Evolutionary conservation across 116 monocot species (phyloP), one percentile per base, ranked within the genome.

Genomic region (Papilionanthe hybrid): DNA sequence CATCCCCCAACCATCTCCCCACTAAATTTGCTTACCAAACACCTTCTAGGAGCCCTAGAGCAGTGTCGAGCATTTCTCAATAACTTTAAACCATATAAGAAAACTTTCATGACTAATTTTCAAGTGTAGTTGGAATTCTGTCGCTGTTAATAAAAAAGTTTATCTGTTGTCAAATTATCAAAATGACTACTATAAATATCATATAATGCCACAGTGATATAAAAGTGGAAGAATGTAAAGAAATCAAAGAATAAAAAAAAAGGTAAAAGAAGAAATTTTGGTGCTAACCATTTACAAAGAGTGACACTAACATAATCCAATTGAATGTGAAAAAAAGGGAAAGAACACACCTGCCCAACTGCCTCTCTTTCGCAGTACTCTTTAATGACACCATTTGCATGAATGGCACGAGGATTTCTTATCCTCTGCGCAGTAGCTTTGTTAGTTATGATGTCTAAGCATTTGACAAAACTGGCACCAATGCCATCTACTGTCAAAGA

Each of bases 401-500:
- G 92, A 86, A 99, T 88, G 76, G 95, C 95, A 77, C 99, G 89
- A 2, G 99, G 95, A 78, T 95, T 93, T 83, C 99, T 88, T 23
- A 91, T 89, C 81, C 99, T 95, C 78, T 92, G 90, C 7, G 79
- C 76, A 63, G 75, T 28, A 3, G 85, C 42, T 66, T 92, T 95
- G 60, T 99, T 95, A 81, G 83, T 92, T 57, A 99, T 29, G 72
- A 95, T 86, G 23, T 91, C 90, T 32, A 99, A 78, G 84, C 95
- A 95, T 84, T 90, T 92, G 55, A 87, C 29, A 79, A 84, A 94
- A 80, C 95, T 93, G 42, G 99, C 93, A 77, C 92, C 84, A 79
- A 99, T 89, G 55, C 99, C 99, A 86, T 99, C 99, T 11, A 99
- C 95, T 32, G 99, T 95, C 77, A 99, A 72, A 22, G 99, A 99